Conservation (phyloP, 768 basidiomycete species). For the Trametes gibbosa region DNA sequence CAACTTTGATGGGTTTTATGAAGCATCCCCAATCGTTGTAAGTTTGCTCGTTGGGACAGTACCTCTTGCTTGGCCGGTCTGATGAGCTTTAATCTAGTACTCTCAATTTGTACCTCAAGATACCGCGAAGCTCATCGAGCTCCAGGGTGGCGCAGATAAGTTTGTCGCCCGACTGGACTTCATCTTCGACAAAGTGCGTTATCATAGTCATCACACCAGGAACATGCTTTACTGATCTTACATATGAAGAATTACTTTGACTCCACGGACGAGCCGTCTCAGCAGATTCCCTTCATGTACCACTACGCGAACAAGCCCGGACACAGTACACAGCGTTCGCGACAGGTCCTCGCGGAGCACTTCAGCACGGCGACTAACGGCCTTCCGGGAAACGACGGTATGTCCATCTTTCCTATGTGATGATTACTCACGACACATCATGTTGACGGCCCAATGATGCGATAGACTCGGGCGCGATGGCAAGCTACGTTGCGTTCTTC, state of each 20-base stretch:
- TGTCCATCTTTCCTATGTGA: conserved; percentile 6
- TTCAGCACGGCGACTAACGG: conserved; percentile 50
- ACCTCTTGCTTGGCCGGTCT: not conserved
- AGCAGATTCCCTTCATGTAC: conserved; percentile 70
- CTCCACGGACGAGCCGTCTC: conserved; percentile 60
- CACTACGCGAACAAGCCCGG: conserved; percentile 64
- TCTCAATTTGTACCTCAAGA: conserved; percentile 68
- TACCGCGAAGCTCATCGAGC: conserved; percentile 55
- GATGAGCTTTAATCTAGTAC: conserved; percentile 39
- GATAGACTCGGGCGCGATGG: conserved; percentile 53
- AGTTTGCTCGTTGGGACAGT: conserved; percentile 6
- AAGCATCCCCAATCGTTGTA: conserved; percentile 59
- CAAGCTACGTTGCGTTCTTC: conserved; percentile 56
- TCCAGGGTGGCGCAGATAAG: conserved; percentile 55
- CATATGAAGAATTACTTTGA: conserved; percentile 53
- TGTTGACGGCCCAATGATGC: not conserved
- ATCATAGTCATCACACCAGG: not conserved
- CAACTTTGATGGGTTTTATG: conserved; percentile 62
- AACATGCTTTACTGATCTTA: not conserved
- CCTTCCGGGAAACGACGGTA: conserved; percentile 58
- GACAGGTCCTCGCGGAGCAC: conserved; percentile 52
- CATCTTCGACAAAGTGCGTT: conserved; percentile 49
- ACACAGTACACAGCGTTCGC: conserved; percentile 52
- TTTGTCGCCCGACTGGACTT: conserved; percentile 57
- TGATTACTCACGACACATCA: not conserved